phyloP scores from a whole-genome alignment of 1,284 basidiomycete genomes.

The Leccinum fuscescens region DNA sequence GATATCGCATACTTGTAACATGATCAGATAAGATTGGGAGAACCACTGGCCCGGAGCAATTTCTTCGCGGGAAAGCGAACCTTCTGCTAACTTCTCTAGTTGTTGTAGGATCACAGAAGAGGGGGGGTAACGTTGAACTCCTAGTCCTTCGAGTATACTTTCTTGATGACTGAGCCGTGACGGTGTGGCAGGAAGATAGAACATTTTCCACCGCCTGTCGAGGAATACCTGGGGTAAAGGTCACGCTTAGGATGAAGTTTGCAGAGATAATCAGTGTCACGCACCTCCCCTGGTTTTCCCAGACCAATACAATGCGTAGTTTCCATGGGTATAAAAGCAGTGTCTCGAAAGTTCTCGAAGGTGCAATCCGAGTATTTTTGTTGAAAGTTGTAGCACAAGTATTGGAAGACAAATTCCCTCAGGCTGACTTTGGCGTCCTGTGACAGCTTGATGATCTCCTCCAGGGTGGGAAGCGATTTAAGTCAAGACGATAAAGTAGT shows the following conservation, averaged over 20 bases:
- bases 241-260: neutral
- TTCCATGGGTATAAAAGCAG: constrained; percentile 78
- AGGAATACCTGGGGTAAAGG: constrained; percentile 60
- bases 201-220: constrained; percentile 61
- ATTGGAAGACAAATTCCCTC: constrained; percentile 60
- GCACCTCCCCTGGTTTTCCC: constrained; percentile 69
- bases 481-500: constrained; percentile 73
- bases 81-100: constrained; percentile 33
- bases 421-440: constrained; percentile 37
- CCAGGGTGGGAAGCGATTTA: constrained; percentile 71
- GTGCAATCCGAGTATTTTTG: constrained; percentile 63
- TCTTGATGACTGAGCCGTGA: constrained; percentile 39
- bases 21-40: neutral
- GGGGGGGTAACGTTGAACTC: constrained; percentile 71
- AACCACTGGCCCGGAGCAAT: neutral
- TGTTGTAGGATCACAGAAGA: constrained; percentile 58
- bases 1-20: neutral
- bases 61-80: neutral
- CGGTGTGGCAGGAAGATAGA: constrained; percentile 71
- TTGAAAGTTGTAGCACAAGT: constrained; percentile 68
- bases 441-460: constrained; percentile 59
- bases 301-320: constrained; percentile 38
- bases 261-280: neutral
- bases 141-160: constrained; percentile 60
- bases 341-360: constrained; percentile 44